Percentiles rank a stretch among this genome's conserved stretches.
phyloP scores from a whole-genome alignment of 83 land plant genomes.

The Isoetes engelmannii region DNA sequence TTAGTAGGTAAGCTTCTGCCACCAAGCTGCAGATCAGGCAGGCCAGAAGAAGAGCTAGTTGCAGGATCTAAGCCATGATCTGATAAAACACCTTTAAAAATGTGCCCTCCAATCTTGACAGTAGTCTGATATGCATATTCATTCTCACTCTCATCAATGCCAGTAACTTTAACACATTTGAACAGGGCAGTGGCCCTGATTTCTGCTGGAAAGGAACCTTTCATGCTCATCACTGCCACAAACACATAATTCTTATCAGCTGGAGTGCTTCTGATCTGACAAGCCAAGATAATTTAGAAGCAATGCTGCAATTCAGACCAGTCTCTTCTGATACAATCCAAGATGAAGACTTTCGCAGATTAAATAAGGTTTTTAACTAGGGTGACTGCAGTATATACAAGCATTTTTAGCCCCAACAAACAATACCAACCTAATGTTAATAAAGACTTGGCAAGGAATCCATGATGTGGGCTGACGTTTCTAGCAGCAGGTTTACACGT shows the following conservation, averaged over 20 bases:
- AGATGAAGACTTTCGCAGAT: too few species aligned
- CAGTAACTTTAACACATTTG: conserved; percentile 48
- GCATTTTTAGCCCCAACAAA: too few species aligned
- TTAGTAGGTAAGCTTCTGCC: not conserved
- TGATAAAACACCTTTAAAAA: conserved; percentile 54
- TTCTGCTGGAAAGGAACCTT: conserved; percentile 45
- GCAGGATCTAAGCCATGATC: conserved; percentile 35
- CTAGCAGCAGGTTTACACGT: too few species aligned
- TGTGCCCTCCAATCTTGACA: conserved; percentile 59
- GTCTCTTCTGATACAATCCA: too few species aligned
- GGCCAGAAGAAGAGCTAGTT: not conserved
- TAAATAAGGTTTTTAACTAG: too few species aligned
- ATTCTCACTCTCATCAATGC: conserved; percentile 39
- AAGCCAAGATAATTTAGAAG: too few species aligned
- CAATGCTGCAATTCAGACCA: too few species aligned
- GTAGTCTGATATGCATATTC: conserved; percentile 59
- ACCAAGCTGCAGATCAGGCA: not conserved
- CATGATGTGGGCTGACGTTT: too few species aligned
- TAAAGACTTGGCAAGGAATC: too few species aligned
- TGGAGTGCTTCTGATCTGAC: too few species aligned
- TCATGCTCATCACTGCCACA: conserved; percentile 19
- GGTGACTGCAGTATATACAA: too few species aligned
- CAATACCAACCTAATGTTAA: too few species aligned
- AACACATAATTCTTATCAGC: not conserved
- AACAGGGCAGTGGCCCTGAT: conserved; percentile 49